These are phyloP conservation scores for Blastocystis sp. DNA, from an alignment of 352 stramenopile species.

Conservation along the genomic window DNA sequence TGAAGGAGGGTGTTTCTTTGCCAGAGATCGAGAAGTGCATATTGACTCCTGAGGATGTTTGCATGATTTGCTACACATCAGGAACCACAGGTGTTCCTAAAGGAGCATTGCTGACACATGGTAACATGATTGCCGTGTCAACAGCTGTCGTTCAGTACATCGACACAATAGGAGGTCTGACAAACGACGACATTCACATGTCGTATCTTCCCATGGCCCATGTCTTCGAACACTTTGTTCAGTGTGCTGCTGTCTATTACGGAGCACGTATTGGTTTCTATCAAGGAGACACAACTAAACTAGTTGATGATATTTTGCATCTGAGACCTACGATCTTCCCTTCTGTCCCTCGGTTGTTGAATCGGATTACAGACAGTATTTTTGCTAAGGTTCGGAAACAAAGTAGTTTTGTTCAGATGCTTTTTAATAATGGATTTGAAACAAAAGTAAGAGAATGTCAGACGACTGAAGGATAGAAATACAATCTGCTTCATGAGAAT, in stretches of 20 bases:
- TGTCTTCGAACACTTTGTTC: constrained; percentile 71
- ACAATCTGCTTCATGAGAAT: constrained; percentile 10
- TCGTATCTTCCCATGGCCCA: constrained; percentile 70
- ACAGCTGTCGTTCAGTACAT: constrained; percentile 70
- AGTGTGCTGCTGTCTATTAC: constrained; percentile 68
- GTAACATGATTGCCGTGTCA: constrained; percentile 76
- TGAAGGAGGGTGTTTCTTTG: constrained; percentile 12
- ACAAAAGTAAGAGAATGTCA: background rate
- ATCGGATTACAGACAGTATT: constrained; percentile 80
- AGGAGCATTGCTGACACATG: constrained; percentile 88
- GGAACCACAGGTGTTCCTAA: constrained; percentile 93
- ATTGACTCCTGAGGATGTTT: constrained; percentile 79
- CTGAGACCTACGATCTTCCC: constrained; percentile 69
- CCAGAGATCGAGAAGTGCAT: constrained; percentile 70
- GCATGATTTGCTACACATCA: constrained; percentile 89
- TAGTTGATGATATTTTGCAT: constrained; percentile 65
- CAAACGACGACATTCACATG: constrained; percentile 70
- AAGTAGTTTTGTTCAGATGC: constrained; percentile 51
- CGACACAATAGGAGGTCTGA: constrained; percentile 67
- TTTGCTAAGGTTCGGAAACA: constrained; percentile 74
- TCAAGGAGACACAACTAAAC: constrained; percentile 69
- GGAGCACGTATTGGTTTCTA: constrained; percentile 69
- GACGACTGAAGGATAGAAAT: background rate
- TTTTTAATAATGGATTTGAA: constrained; percentile 67
- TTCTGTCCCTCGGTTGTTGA: constrained; percentile 71